Percentiles rank a stretch among this genome's conserved stretches.
Conservation (phyloP, 805 yeast species). For the Wickerhamiella dianesei region DNA sequence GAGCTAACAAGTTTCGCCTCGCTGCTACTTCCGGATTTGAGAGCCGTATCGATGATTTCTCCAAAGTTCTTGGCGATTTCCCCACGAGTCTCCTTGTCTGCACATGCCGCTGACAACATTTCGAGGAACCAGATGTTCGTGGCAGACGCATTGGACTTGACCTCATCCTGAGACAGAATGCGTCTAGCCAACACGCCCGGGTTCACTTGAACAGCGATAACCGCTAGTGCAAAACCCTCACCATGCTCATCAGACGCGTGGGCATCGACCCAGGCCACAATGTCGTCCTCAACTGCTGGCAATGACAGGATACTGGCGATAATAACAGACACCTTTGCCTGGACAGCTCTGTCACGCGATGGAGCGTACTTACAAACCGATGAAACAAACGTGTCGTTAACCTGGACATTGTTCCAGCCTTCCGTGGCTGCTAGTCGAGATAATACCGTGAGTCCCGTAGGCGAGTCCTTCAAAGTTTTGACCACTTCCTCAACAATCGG, state of each 20-base stretch:
- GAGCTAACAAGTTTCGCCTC: constrained; percentile 22
- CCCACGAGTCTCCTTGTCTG: constrained; percentile 21
- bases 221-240: constrained; percentile 20
- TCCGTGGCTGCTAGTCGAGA: constrained; percentile 3
- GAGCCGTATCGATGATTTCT: constrained; percentile 15
- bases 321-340: constrained; percentile 5
- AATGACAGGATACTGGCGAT: constrained; percentile 3
- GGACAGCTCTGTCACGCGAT: constrained; percentile 1
- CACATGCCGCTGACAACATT: constrained; percentile 40
- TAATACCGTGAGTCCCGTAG: constrained; percentile 7
- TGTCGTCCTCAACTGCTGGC: constrained; percentile 1
- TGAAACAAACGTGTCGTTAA: constrained; percentile 4
- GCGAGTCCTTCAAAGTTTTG: background rate
- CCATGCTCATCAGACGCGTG: constrained; percentile 1
- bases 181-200: constrained; percentile 18
- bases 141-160: constrained; percentile 10
- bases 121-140: constrained; percentile 20
- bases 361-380: constrained; percentile 2
- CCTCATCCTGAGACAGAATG: constrained; percentile 16
- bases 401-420: background rate
- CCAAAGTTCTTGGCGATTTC: constrained; percentile 19
- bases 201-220: constrained; percentile 20
- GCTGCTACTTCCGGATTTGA: constrained; percentile 12
- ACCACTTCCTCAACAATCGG: constrained; percentile 6
- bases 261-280: constrained; percentile 1